Evolutionary conservation across 768 basidiomycete genomes (phyloP), one percentile per base, ranked within the genome.

Genomic region (Hygrocybe punicea): DNA sequence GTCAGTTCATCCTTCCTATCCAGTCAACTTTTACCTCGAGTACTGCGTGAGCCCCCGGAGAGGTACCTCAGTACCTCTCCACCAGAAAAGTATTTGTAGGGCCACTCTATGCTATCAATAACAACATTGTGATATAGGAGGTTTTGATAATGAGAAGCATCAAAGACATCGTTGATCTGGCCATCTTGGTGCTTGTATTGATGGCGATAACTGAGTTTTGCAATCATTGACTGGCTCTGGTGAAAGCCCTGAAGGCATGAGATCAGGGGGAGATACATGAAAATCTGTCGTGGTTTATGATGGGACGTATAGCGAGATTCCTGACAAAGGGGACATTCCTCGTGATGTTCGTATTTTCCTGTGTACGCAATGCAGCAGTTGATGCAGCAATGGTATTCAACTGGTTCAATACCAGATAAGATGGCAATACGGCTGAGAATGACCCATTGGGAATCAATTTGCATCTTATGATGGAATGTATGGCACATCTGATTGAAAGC

Each of bases 321-420:
- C 0, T 68, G 42, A 64, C 78, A 80, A 60, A 63, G 63, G 1
- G 71, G 72, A 55, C 79, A 81, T 7, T 29, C 13, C 1, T 62
- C 54, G 6, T 65, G 50, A 2, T 67, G 59, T 4, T 56, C 61
- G 34, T 72, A 65, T 0, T 65, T 59, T 1, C 75, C 76, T 11
- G 66, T 60, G 56, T 63, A 81, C 53, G 68, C 71, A 51, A 62
- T 61, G 58, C 80, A 81, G 0, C 72, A 75, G 52, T 75, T 73
- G 24, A 65, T 50, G 62, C 80, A 81, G 62, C 78, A 79, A 60
- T 80, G 62, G 61, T 66, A 76, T 3, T 36, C 42, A 1, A 63
- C 53, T 0, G 74, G 69, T 24, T 66, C 58, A 39, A 78, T 60
- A 2, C 65, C 70, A 3, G 75, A 62, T 2, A 78, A 69, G 24